A percentile compares a stretch with the other conserved stretches of the same genome.
phyloP scores from a whole-genome alignment of 805 yeast species.

The Kodamaea sagamina region DNA sequence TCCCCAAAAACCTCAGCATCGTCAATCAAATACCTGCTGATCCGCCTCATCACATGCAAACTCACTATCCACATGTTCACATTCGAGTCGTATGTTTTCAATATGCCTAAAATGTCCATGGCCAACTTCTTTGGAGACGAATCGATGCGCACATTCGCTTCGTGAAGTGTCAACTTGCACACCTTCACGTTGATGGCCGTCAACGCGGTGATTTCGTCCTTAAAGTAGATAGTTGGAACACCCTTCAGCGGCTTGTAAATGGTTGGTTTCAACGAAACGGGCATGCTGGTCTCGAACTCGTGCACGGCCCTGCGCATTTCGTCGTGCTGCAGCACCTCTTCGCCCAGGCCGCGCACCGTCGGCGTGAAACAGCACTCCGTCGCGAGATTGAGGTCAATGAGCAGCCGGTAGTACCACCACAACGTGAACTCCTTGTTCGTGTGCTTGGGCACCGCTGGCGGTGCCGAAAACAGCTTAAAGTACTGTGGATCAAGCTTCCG shows the following conservation, averaged over 20 bases:
- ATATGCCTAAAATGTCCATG: slow-evolving; percentile 39
- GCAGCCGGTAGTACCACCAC: slow-evolving; percentile 41
- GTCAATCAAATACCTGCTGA: slow-evolving; percentile 7
- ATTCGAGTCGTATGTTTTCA: slow-evolving; percentile 39
- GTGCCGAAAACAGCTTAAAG: slow-evolving; percentile 18
- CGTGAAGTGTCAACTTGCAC: slow-evolving; percentile 32
- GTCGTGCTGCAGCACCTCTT: slow-evolving; percentile 29
- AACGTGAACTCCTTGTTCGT: slow-evolving; percentile 20
- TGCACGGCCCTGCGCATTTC: slow-evolving; percentile 26
- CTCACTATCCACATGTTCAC: slow-evolving; percentile 36
- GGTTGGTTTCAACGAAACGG: slow-evolving; percentile 33
- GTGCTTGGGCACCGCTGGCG: slow-evolving; percentile 1
- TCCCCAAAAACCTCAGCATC: slow-evolving; percentile 10
- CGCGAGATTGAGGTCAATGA: slow-evolving; percentile 28
- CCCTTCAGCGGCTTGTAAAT: slow-evolving; percentile 29
- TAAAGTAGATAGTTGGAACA: slow-evolving; percentile 37
- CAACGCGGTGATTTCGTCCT: slow-evolving; percentile 39
- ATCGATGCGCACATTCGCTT: slow-evolving; percentile 15
- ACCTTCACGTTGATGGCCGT: slow-evolving; percentile 32
- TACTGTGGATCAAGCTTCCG: slow-evolving; percentile 32
- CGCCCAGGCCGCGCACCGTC: slow-evolving; percentile 18
- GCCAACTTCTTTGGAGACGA: slow-evolving; percentile 17
- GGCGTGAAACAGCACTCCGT: slow-evolving; percentile 31
- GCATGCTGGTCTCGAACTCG: slow-evolving; percentile 33
- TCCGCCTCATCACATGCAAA: slow-evolving; percentile 25